Base-by-base conservation (phyloP, 2,329 filamentous ascomycete genomes). In the Pyrenophora graminea region DNA sequence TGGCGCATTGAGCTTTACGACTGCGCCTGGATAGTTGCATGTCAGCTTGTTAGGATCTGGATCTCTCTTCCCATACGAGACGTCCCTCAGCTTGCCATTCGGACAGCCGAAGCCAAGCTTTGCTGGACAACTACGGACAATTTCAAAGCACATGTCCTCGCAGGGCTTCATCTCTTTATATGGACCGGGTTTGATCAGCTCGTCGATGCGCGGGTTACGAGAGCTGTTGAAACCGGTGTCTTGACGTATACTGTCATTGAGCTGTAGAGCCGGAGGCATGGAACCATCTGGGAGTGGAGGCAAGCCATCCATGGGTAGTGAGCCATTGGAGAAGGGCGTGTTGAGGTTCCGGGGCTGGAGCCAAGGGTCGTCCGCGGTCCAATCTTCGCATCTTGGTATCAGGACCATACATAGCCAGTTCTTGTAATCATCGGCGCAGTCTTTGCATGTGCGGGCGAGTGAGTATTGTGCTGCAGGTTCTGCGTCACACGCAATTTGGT, bases 121-220 rank as follows among this genome's bases (percentile, higher is more conserved):
- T 0, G 91, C 82, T 0, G 94, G 93, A 74, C 94, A 99, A 67
- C 84, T 90, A 74, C 88, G 86, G 9, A 96, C 89, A 1, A 99
- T 80, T 46, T 87, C 84, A 69, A 91, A 94, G 76, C 94, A 99
- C 43, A 97, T 76, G 58, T 96, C 88, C 54, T 89, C 84, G 66
- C 93, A 97, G 0, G 94, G 94, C 7, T 96, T 77, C 17, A 97
- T 79, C 76, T 99, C 94, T 69, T 92, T 95, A 75, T 99, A 97
- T 0, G 94, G 94, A 0, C 94, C 94, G 0, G 94, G 92, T 55
- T 80, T 74, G 51, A 97, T 85, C 1, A 76, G 60, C 2, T 77
- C 63, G 65, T 97, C 91, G 61, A 97, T 94, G 40, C 83, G 75
- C 0, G 80, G 68, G 64, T 91, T 93, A 15, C 92, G 83, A 10